phyloP scores from a whole-genome alignment of 345 rosid genomes.

The Aethionema arabicum region DNA sequence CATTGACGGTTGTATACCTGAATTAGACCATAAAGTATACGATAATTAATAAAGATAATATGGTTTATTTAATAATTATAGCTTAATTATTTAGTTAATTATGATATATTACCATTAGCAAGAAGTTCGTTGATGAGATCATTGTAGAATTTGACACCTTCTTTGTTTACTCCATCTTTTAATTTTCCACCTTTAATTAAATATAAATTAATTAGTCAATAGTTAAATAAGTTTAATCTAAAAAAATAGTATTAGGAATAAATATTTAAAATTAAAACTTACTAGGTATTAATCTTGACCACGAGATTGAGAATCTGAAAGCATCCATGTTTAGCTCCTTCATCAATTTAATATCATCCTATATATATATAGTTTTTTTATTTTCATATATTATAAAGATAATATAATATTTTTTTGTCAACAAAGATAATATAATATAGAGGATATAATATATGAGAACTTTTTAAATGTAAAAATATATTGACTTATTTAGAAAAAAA shows the following conservation, averaged over 20 bases:
- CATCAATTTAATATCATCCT: constrained; percentile 54
- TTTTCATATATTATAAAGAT: not conserved
- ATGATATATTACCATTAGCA: constrained; percentile 33
- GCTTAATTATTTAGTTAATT: not conserved
- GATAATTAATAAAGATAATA: not conserved
- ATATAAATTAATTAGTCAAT: not conserved
- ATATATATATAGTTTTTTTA: not conserved
- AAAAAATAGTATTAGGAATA: not conserved
- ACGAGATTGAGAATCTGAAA: constrained; percentile 54
- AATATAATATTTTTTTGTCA: no score
- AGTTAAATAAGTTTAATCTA: not conserved
- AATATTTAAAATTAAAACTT: not conserved
- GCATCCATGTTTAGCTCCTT: constrained; percentile 58
- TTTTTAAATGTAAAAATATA: not conserved
- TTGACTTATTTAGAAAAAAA: not conserved
- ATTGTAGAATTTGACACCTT: constrained; percentile 48
- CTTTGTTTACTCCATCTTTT: constrained; percentile 49
- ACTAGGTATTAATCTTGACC: constrained; percentile 57
- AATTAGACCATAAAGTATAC: constrained; percentile 1
- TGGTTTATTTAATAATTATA: not conserved
- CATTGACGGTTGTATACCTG: constrained; percentile 48
- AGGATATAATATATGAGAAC: constrained; percentile 12
- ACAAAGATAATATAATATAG: not conserved
- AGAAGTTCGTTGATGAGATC: constrained; percentile 53
- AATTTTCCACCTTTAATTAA: constrained; percentile 32